A percentile compares a stretch with the other conserved stretches of the same genome.
phyloP scores from a whole-genome alignment of 768 basidiomycete genomes.

The Collybia sordida region DNA sequence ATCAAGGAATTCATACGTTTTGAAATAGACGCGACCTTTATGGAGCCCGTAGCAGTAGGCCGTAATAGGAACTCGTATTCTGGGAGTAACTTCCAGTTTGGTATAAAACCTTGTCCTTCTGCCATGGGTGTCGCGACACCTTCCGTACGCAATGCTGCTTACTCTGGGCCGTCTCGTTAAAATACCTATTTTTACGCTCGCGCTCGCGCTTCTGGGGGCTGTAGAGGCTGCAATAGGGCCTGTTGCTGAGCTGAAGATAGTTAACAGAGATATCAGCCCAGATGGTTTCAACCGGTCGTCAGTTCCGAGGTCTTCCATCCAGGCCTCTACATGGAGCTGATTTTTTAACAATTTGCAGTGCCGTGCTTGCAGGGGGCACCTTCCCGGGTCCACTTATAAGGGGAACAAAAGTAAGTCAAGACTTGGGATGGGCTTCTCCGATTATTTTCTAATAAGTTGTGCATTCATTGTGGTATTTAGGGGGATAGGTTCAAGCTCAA shows the following conservation, averaged over 20 bases:
- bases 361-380: neutral
- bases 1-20: no score
- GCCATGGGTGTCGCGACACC: no score
- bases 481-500: constrained; percentile 18
- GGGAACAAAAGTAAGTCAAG: constrained; percentile 19
- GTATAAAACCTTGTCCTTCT: no score
- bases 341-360: neutral
- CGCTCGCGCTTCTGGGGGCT: neutral
- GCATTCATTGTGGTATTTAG: constrained; percentile 1
- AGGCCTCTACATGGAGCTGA: neutral
- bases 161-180: no score
- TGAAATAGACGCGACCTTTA: no score
- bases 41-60: no score
- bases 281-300: constrained; percentile 47
- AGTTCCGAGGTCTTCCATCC: constrained; percentile 17
- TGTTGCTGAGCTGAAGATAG: constrained; percentile 33
- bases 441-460: neutral
- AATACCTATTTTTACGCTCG: no score
- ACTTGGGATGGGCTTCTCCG: no score
- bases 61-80: no score
- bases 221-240: constrained; percentile 23
- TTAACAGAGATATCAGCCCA: constrained; percentile 43
- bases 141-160: no score
- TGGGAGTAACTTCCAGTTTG: no score
- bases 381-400: constrained; percentile 28